A percentile compares a stretch with the other conserved stretches of the same genome.
These are phyloP conservation scores for Naematelia encephala DNA, from an alignment of 768 basidiomycete species.

Conservation along the genomic window DNA sequence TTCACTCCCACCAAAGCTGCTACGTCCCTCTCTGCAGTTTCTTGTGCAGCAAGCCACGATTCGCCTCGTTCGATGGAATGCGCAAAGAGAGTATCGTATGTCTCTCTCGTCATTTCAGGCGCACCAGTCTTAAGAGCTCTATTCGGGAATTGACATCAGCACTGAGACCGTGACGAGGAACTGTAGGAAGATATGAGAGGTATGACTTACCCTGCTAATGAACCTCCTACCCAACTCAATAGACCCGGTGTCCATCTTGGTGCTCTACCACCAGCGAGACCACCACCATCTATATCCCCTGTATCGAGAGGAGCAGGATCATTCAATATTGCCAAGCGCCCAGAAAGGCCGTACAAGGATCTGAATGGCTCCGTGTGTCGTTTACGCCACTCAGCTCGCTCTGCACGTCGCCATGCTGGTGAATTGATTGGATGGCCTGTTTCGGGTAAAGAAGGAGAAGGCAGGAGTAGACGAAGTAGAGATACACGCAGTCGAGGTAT, in stretches of 20 bases:
- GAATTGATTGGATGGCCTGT: conserved; percentile 10
- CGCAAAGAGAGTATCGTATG: conserved; percentile 65
- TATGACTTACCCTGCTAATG: conserved; percentile 73
- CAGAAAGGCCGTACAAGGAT: conserved; percentile 65
- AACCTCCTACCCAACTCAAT: conserved; percentile 90
- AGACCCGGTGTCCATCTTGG: conserved; percentile 79
- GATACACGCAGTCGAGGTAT: conserved; percentile 81
- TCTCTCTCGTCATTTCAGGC: conserved; percentile 73
- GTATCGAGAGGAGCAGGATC: conserved; percentile 56
- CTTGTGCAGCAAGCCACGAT: conserved; percentile 52
- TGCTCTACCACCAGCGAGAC: conserved; percentile 55
- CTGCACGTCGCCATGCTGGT: conserved; percentile 16
- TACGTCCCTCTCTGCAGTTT: conserved; percentile 19
- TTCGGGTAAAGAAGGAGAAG: conserved; percentile 6
- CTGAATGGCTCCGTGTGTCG: conserved; percentile 69
- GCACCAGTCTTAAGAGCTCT: conserved; percentile 85
- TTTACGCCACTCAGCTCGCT: conserved; percentile 22
- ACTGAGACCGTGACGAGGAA: background rate
- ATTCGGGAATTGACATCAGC: too few species aligned
- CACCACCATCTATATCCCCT: too few species aligned
- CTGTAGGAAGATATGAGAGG: too few species aligned
- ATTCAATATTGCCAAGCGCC: conserved; percentile 77
- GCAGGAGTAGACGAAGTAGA: conserved; percentile 62
- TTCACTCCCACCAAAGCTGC: conserved; percentile 25
- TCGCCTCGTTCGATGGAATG: conserved; percentile 20